Conservation (phyloP, 1,284 basidiomycete species). For the Tilletia caries region DNA sequence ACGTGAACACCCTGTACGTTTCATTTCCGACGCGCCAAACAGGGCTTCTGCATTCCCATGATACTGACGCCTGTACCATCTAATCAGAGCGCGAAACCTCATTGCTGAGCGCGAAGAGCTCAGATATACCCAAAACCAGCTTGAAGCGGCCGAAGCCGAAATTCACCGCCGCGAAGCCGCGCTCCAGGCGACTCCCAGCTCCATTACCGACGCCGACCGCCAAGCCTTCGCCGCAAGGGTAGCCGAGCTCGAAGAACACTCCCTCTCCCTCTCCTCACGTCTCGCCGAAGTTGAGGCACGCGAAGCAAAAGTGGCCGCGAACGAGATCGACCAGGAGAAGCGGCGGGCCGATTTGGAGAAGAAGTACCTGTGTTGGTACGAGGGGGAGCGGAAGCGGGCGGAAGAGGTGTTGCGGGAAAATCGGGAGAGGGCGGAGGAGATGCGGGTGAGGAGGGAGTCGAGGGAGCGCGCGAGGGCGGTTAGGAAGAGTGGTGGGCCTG, state of each 20-base stretch:
- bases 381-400: constrained; percentile 13
- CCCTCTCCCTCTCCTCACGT: constrained; percentile 11
- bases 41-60: background rate
- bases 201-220: background rate
- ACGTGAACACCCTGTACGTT: constrained; percentile 6
- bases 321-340: background rate
- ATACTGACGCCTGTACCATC: background rate
- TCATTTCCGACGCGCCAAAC: background rate
- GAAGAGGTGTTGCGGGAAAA: constrained; percentile 17
- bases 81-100: background rate
- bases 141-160: constrained; percentile 13
- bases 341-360: constrained; percentile 2
- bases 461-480: background rate
- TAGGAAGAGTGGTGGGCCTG: background rate
- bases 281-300: constrained; percentile 12
- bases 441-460: background rate
- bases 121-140: background rate
- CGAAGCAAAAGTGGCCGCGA: background rate
- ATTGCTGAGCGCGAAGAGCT: constrained; percentile 8
- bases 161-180: constrained; percentile 16
- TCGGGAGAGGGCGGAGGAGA: background rate
- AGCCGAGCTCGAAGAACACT: constrained; percentile 16
- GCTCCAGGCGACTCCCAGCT: background rate
- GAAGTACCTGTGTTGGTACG: constrained; percentile 11
- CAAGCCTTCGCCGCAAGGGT: background rate